phyloP scores from a whole-genome alignment of 257 asterid species.

The Petunia secreta region DNA sequence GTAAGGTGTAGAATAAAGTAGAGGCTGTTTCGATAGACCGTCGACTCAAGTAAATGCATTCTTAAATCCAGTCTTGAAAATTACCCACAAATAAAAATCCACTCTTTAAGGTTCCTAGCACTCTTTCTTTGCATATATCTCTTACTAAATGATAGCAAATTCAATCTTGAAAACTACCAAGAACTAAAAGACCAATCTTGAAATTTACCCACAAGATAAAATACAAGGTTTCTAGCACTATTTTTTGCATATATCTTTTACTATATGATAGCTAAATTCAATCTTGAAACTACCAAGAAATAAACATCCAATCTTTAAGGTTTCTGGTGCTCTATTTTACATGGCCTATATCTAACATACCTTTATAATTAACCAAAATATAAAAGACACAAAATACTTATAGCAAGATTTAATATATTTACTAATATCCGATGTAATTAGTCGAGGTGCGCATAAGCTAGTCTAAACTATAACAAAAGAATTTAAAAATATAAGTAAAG shows the following conservation, averaged over 20 bases:
- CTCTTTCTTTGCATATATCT: not conserved
- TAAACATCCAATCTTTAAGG: not conserved
- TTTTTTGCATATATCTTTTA: not conserved
- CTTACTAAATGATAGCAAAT: not conserved
- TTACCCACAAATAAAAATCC: not conserved
- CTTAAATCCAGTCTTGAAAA: not conserved
- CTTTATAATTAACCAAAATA: not conserved
- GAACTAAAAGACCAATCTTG: not conserved
- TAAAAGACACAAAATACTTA: not conserved
- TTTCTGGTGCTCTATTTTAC: not conserved
- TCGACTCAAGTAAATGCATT: not conserved
- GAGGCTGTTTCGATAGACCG: no score
- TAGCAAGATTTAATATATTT: not conserved
- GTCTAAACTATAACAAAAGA: not conserved
- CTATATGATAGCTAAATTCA: not conserved
- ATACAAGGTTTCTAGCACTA: not conserved
- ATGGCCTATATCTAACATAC: not conserved
- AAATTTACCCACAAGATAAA: not conserved
- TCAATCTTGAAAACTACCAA: not conserved
- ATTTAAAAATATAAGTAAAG: not conserved
- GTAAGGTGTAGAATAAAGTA: no score
- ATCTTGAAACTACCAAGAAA: not conserved
- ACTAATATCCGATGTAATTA: no score
- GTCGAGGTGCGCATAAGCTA: no score
- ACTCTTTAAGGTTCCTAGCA: not conserved